Conservation (phyloP, 192 early-diverging fungal species). For the Coemansia sp. region DNA sequence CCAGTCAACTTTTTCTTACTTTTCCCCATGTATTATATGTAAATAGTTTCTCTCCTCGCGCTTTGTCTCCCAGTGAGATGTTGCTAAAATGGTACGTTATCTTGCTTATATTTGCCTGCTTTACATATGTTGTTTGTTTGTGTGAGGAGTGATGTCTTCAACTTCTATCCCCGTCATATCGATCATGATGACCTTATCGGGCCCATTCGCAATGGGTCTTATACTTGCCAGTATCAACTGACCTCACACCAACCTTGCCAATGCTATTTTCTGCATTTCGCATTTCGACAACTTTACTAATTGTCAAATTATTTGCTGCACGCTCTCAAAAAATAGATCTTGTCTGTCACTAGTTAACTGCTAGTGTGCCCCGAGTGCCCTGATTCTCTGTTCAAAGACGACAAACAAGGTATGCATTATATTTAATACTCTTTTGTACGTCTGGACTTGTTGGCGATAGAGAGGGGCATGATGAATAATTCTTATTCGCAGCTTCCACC, state of each 20-base stretch:
- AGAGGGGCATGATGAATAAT: constrained; percentile 35
- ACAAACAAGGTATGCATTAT: constrained; percentile 5
- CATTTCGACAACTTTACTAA: background rate
- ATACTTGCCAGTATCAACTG: constrained; percentile 58
- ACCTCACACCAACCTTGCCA: constrained; percentile 17
- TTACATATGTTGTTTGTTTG: background rate
- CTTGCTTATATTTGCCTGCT: background rate
- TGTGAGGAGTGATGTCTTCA: constrained; percentile 45
- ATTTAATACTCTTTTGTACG: background rate
- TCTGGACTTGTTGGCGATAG: background rate
- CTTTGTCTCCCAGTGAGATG: background rate
- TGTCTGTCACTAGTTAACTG: background rate
- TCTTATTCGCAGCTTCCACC: constrained; percentile 58
- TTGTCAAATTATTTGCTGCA: background rate
- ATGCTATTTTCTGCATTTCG: background rate
- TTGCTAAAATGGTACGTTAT: background rate
- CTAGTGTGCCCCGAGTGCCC: background rate
- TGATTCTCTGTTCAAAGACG: background rate
- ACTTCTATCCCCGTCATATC: constrained; percentile 52
- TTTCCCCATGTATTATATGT: background rate
- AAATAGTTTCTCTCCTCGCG: background rate
- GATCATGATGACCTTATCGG: constrained; percentile 49
- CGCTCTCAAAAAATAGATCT: background rate
- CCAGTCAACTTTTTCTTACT: background rate
- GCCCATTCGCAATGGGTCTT: constrained; percentile 54